phyloP scores from a whole-genome alignment of 2,329 filamentous ascomycete genomes.

The Mycosphaerella arachidis region DNA sequence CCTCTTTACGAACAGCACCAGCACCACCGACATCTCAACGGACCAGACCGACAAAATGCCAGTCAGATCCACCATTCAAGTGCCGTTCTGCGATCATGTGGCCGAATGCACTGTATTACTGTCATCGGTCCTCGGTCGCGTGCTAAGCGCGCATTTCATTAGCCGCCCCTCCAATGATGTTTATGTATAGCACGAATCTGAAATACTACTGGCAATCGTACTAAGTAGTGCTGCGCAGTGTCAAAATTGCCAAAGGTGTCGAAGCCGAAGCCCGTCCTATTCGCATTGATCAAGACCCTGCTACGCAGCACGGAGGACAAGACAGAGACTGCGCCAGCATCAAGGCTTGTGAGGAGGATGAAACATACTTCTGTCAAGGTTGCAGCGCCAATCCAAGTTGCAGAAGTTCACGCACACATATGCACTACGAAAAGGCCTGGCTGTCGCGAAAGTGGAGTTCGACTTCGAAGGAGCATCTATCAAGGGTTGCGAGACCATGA shows the following conservation, averaged over 20 bases:
- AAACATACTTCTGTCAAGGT: not conserved
- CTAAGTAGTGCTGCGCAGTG: not conserved
- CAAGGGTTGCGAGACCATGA: no score
- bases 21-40: no score
- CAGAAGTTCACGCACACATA: not conserved
- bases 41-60: not conserved
- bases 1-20: no score
- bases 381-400: not conserved
- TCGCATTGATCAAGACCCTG: not conserved
- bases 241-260: not conserved
- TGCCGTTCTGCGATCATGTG: not conserved
- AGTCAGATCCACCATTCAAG: not conserved
- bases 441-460: no score
- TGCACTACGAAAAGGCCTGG: not conserved
- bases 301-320: not conserved
- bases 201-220: no score
- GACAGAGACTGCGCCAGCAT: not conserved
- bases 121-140: not conserved
- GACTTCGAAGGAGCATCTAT: no score
- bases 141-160: not conserved
- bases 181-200: not conserved
- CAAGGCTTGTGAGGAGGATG: not conserved
- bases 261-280: not conserved
- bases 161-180: not conserved
- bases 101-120: not conserved